A percentile compares a stretch with the other conserved stretches of the same genome.
phyloP scores from a whole-genome alignment of 2,329 filamentous ascomycete species.

The Colletotrichum tropicale region DNA sequence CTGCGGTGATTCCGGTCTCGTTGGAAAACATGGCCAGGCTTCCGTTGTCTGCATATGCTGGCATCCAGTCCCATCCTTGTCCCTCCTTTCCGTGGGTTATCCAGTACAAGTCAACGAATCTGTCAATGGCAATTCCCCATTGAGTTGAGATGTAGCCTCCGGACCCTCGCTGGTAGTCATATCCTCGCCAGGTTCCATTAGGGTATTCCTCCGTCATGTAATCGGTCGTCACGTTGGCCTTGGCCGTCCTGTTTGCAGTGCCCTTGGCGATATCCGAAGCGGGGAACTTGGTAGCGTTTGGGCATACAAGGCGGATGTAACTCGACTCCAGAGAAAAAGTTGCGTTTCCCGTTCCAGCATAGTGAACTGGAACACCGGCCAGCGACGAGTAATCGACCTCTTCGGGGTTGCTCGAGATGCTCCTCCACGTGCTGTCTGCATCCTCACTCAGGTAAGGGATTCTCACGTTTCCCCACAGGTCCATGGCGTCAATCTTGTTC shows the following conservation, averaged over 20 bases:
- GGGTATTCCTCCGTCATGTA: neutral
- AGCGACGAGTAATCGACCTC: neutral
- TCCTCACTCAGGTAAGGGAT: constrained; percentile 22
- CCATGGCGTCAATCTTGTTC: constrained; percentile 23
- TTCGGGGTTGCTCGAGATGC: neutral
- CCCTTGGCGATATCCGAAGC: neutral
- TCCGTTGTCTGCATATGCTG: accelerated
- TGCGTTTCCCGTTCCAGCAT: neutral
- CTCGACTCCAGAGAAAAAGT: constrained; percentile 1
- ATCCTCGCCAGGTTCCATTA: neutral
- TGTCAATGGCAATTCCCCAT: neutral
- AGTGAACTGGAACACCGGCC: neutral
- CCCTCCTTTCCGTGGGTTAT: neutral
- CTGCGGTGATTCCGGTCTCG: neutral
- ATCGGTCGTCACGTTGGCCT: neutral
- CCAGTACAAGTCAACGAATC: neutral
- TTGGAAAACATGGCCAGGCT: neutral
- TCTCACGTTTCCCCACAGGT: constrained; percentile 32
- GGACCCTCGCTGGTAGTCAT: neutral
- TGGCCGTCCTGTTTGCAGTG: neutral
- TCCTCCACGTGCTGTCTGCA: neutral
- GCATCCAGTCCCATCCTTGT: neutral
- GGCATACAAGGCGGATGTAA: neutral
- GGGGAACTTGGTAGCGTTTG: neutral
- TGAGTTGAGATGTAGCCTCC: neutral